Conservation (phyloP, 2,329 filamentous ascomycete species). For the Drechslera avenae region DNA sequence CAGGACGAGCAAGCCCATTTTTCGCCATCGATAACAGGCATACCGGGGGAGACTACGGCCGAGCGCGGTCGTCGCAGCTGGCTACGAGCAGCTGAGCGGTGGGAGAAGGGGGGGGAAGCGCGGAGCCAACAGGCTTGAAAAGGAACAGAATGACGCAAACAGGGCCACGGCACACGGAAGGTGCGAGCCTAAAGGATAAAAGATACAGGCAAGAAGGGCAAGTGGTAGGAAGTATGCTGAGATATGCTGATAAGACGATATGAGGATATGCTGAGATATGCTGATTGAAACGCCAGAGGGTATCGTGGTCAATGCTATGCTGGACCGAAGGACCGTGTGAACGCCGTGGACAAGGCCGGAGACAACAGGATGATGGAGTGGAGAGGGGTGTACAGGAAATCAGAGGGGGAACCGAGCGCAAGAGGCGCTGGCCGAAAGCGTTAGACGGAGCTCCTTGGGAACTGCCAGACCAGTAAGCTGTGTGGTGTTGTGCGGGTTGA, state of each 20-base stretch:
- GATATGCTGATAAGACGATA: not conserved
- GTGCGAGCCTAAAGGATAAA: constrained; percentile 15
- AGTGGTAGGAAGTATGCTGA: constrained; percentile 11
- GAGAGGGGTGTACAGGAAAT: constrained; percentile 21
- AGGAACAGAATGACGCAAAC: constrained; percentile 18
- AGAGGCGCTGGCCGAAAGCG: constrained; percentile 51
- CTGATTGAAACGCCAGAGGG: constrained; percentile 40
- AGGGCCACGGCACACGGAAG: constrained; percentile 23
- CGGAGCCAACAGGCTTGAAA: constrained; percentile 19
- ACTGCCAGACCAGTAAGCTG: constrained; percentile 44
- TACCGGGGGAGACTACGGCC: constrained; percentile 40
- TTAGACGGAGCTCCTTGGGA: constrained; percentile 38
- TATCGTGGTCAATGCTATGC: constrained; percentile 44
- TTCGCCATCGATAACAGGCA: constrained; percentile 72
- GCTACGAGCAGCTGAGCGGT: constrained; percentile 30
- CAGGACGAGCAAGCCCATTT: constrained; percentile 99
- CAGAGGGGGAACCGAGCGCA: constrained; percentile 45
- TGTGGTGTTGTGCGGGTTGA: constrained; percentile 28
- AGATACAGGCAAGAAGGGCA: constrained; percentile 29
- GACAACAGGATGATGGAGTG: constrained; percentile 33
- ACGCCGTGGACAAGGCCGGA: constrained; percentile 44
- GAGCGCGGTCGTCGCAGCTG: constrained; percentile 42
- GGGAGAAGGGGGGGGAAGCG: constrained; percentile 10
- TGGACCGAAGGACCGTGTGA: constrained; percentile 41
- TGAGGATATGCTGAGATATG: constrained; percentile 2